Evolutionary conservation across 1,284 basidiomycete genomes (phyloP).

Genomic region (Ceratobasidium papillatum): DNA sequence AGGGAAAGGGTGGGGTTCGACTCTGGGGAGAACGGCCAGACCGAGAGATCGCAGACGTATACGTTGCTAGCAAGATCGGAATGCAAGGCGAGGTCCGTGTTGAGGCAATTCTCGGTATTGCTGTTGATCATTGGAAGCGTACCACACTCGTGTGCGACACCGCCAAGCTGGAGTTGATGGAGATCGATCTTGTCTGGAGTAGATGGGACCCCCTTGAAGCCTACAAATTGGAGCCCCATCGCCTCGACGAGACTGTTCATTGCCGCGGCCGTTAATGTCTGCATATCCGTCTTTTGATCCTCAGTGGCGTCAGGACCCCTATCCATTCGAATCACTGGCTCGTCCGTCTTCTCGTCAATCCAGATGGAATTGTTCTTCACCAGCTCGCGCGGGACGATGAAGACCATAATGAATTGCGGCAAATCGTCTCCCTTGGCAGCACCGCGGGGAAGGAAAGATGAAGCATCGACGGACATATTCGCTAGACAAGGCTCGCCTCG

Average conservation of each 20-base stretch:
- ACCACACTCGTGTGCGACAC: conserved; percentile 41
- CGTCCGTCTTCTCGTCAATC: conserved; percentile 13
- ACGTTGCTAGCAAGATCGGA: conserved; percentile 36
- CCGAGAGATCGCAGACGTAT: conserved; percentile 46
- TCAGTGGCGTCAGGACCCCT: neutral
- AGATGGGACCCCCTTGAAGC: conserved; percentile 4
- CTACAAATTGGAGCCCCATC: conserved; percentile 23
- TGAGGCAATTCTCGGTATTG: neutral
- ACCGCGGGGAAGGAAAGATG: conserved; percentile 45
- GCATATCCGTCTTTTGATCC: neutral
- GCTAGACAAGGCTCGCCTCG: conserved; percentile 33
- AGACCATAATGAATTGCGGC: conserved; percentile 44
- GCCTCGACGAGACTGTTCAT: conserved; percentile 26
- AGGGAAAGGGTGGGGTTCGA: conserved; percentile 45
- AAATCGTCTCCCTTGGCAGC: conserved; percentile 21
- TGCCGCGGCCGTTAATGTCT: conserved; percentile 1
- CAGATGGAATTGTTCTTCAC: neutral
- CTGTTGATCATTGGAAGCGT: conserved; percentile 34
- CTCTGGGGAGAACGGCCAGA: conserved; percentile 44
- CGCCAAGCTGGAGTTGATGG: conserved; percentile 28
- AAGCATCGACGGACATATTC: conserved; percentile 46
- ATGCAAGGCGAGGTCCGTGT: neutral
- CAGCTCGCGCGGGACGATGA: conserved; percentile 41
- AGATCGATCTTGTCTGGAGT: neutral
- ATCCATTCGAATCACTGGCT: conserved; percentile 19